A percentile compares a stretch with the other conserved stretches of the same genome.
phyloP scores from a whole-genome alignment of 1,139 yeast genomes.

The Wickerhamiella infanticola region DNA sequence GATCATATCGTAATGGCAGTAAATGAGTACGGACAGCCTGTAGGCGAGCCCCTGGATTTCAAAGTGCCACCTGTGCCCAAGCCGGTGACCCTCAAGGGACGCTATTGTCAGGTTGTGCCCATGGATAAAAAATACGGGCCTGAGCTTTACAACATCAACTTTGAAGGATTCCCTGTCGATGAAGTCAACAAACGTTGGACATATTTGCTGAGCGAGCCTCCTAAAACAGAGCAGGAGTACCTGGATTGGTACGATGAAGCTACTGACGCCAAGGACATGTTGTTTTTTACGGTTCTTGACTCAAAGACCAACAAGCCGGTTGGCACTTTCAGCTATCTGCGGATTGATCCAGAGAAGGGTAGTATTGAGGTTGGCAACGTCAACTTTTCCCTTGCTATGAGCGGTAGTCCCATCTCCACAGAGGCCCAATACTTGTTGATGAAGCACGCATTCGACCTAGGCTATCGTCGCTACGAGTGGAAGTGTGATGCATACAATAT shows the following conservation, averaged over 20 bases:
- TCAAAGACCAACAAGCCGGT: slow-evolving; percentile 15
- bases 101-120: slow-evolving; percentile 2
- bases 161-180: slow-evolving; percentile 1
- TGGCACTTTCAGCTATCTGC: slow-evolving; percentile 18
- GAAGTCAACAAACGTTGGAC: slow-evolving; percentile 12
- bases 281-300: slow-evolving; percentile 17
- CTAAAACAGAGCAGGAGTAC: slow-evolving; percentile 7
- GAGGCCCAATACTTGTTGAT: slow-evolving; percentile 21
- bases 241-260: neutral
- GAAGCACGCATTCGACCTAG: slow-evolving; percentile 18
- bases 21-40: slow-evolving; percentile 5
- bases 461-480: slow-evolving; percentile 24
- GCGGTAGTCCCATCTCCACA: slow-evolving; percentile 20
- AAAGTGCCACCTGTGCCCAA: slow-evolving; percentile 2
- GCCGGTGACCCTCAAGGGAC: slow-evolving; percentile 1
- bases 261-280: slow-evolving; percentile 8
- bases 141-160: slow-evolving; percentile 9
- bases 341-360: slow-evolving; percentile 18
- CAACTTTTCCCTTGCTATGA: slow-evolving; percentile 17
- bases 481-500: slow-evolving; percentile 21
- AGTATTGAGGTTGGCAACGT: slow-evolving; percentile 21
- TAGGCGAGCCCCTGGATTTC: slow-evolving; percentile 6
- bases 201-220: slow-evolving; percentile 15
- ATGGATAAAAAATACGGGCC: slow-evolving; percentile 8
- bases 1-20: slow-evolving; percentile 1